Conservation (phyloP, 768 basidiomycete species). For the Grammothele lineata region DNA sequence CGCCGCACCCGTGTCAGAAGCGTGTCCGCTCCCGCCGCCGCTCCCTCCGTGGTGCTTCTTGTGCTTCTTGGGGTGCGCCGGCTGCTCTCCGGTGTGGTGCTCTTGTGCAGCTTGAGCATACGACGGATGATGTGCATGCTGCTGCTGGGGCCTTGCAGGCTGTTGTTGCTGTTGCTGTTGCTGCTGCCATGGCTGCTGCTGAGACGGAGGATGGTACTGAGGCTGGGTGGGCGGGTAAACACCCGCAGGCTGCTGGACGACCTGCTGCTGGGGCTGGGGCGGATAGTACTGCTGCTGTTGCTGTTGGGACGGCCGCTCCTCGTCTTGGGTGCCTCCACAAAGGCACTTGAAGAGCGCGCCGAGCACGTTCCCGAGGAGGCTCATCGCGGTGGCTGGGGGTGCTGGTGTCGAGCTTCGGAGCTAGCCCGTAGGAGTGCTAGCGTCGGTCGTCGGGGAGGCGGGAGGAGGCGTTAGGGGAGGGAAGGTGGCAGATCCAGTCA, state of each 20-base stretch:
- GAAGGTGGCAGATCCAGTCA: too few species aligned
- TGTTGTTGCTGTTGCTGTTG: constrained; percentile 6
- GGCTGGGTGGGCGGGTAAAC: constrained; percentile 2
- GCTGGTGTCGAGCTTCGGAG: too few species aligned
- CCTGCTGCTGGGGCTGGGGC: constrained; percentile 16
- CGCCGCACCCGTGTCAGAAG: too few species aligned
- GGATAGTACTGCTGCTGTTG: constrained; percentile 10
- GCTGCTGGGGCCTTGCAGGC: constrained; percentile 2
- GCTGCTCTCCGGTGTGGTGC: constrained; percentile 8
- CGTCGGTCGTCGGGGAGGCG: too few species aligned
- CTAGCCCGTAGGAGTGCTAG: too few species aligned
- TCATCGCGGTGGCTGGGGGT: constrained; percentile 7
- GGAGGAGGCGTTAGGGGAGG: too few species aligned
- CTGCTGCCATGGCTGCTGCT: neutral
- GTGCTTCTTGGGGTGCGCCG: constrained; percentile 6
- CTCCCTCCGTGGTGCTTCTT: constrained; percentile 4
- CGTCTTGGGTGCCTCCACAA: constrained; percentile 7
- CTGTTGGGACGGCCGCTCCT: neutral
- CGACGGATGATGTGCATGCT: too few species aligned
- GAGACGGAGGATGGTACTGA: constrained; percentile 3
- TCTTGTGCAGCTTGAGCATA: constrained; percentile 3
- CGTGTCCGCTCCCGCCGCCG: neutral
- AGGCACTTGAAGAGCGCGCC: constrained; percentile 9
- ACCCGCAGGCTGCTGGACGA: constrained; percentile 7
- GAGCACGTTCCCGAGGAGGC: constrained; percentile 8